phyloP scores from a whole-genome alignment of 2,329 filamentous ascomycete species.

The Lizonia empirigonia region DNA sequence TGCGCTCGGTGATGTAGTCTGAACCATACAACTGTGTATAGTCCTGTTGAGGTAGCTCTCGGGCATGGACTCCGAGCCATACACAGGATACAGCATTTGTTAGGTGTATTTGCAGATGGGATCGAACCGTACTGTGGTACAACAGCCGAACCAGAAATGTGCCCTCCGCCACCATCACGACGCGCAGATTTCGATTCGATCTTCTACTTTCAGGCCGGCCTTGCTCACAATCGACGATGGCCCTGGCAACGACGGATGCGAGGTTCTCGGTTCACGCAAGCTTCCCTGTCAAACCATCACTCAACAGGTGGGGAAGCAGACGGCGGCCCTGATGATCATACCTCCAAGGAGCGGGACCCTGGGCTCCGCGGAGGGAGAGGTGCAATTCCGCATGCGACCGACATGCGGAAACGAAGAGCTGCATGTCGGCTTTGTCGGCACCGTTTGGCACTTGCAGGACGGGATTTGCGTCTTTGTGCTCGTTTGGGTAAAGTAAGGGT shows the following conservation, averaged over 20 bases:
- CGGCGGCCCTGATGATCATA: constrained; percentile 3
- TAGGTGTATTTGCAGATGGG: no score
- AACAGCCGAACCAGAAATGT: not conserved
- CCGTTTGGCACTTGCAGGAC: not conserved
- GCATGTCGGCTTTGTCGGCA: not conserved
- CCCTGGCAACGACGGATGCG: not conserved
- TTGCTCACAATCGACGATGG: not conserved
- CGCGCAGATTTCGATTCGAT: not conserved
- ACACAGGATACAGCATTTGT: no score
- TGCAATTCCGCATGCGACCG: not conserved
- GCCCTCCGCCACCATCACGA: not conserved
- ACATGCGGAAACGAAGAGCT: constrained; percentile 5
- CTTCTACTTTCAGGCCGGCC: not conserved
- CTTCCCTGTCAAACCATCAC: not conserved
- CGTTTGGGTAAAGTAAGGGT: not conserved
- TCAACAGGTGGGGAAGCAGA: constrained; percentile 5
- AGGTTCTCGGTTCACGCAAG: constrained; percentile 7
- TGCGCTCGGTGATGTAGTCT: not conserved
- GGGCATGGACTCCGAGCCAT: no score
- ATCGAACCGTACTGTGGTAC: no score
- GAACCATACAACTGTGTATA: not conserved
- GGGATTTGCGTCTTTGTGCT: not conserved
- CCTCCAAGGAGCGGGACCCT: not conserved
- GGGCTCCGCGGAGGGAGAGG: not conserved
- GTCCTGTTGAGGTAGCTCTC: no score